Conservation (phyloP, 2,329 filamentous ascomycete species). For the Meredithiella fracta region DNA sequence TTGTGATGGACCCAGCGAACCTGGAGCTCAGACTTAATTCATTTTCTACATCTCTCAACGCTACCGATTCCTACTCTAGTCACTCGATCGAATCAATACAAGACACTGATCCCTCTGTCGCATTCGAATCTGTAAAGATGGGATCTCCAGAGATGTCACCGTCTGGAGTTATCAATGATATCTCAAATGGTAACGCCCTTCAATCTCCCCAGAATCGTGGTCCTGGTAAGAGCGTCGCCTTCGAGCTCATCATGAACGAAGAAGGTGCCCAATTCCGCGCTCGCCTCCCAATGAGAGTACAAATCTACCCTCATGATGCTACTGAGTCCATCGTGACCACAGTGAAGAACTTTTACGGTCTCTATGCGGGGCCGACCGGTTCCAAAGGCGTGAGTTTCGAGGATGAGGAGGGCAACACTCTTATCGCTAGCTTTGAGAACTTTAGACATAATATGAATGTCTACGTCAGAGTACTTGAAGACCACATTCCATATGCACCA, state of each 20-base stretch:
- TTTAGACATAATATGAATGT: slow-evolving; percentile 84
- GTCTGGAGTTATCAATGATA: slow-evolving; percentile 6
- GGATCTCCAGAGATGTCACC: slow-evolving; percentile 11
- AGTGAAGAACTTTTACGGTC: slow-evolving; percentile 96
- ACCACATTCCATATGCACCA: slow-evolving; percentile 19
- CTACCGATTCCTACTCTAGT: slow-evolving; percentile 6
- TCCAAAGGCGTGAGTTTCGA: slow-evolving; percentile 86
- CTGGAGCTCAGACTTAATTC: slow-evolving; percentile 7
- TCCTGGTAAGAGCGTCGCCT: slow-evolving; percentile 54
- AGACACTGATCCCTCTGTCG: not conserved
- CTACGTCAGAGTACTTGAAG: slow-evolving; percentile 71
- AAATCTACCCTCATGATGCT: slow-evolving; percentile 89
- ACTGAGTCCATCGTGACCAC: slow-evolving; percentile 96
- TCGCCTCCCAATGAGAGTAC: slow-evolving; percentile 68
- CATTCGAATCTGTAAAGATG: slow-evolving; percentile 5
- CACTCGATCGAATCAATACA: slow-evolving; percentile 6
- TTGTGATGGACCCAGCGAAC: slow-evolving; percentile 12
- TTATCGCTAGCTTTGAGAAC: slow-evolving; percentile 95
- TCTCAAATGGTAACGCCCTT: slow-evolving; percentile 1
- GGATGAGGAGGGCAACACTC: slow-evolving; percentile 70
- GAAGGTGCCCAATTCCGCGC: slow-evolving; percentile 48
- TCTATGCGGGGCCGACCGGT: slow-evolving; percentile 59
- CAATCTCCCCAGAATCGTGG: slow-evolving; percentile 8
- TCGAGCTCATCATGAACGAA: slow-evolving; percentile 51
- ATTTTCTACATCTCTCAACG: slow-evolving; percentile 8